Conservation (phyloP, 371 early-diverging fungal species). For the Mucor irregularis region DNA sequence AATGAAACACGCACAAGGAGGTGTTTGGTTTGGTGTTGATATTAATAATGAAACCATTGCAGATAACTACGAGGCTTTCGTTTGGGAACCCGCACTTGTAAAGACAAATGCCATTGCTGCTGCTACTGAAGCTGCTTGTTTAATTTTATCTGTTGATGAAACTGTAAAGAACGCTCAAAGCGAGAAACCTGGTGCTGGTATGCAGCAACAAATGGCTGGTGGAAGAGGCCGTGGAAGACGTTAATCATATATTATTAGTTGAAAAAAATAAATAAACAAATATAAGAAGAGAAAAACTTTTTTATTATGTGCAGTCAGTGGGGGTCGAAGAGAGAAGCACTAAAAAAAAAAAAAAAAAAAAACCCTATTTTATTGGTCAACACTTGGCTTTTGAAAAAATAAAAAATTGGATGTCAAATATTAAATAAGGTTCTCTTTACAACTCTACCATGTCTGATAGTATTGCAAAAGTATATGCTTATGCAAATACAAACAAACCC, state of each 20-base stretch:
- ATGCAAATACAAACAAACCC: constrained; percentile 27
- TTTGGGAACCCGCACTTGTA: constrained; percentile 99
- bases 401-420: no score
- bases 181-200: constrained; percentile 63
- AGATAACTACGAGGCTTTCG: constrained; percentile 93
- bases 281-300: no score
- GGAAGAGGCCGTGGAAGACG: constrained; percentile 49
- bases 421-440: no score
- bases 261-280: no score
- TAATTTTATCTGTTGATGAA: constrained; percentile 96
- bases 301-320: no score
- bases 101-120: constrained; percentile 97
- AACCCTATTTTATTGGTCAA: no score
- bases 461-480: constrained; percentile 26
- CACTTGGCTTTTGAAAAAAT: not conserved
- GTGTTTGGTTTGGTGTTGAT: constrained; percentile 94
- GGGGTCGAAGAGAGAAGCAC: no score
- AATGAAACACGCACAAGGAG: constrained; percentile 90
- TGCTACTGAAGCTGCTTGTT: constrained; percentile 96
- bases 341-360: no score
- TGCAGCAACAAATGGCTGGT: no score
- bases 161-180: constrained; percentile 82
- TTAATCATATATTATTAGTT: no score
- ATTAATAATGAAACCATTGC: constrained; percentile 87
- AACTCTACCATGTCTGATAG: constrained; percentile 25